These are phyloP conservation scores for Combretum micranthum DNA, from an alignment of 345 rosid genomes.

Conservation along the genomic window DNA sequence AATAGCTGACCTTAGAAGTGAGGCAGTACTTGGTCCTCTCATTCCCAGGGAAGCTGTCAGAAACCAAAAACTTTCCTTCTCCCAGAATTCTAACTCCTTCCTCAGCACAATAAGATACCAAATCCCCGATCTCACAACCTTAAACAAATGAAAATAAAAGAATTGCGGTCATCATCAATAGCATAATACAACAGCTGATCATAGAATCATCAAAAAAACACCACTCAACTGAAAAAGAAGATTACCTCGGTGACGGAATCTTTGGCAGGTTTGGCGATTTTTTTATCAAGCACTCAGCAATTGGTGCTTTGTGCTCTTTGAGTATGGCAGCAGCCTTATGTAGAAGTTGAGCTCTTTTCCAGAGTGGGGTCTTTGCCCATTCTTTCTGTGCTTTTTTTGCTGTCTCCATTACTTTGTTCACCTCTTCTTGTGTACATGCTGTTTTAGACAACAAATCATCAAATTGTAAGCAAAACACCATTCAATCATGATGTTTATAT, in stretches of 20 bases:
- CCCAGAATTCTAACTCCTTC: constrained; percentile 95
- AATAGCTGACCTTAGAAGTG: constrained; percentile 63
- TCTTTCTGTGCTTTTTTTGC: constrained; percentile 79
- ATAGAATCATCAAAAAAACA: neutral
- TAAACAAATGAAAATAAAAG: constrained; percentile 1
- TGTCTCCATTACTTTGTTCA: constrained; percentile 75
- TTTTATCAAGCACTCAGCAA: constrained; percentile 91
- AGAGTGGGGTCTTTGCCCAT: constrained; percentile 95
- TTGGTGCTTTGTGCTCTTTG: constrained; percentile 73
- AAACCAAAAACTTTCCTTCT: constrained; percentile 83
- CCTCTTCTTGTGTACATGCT: constrained; percentile 98
- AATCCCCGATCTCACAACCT: constrained; percentile 99
- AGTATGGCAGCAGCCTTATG: constrained; percentile 92
- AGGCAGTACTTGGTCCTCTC: constrained; percentile 98
- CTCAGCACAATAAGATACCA: constrained; percentile 87
- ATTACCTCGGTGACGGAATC: constrained; percentile 82
- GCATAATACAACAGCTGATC: neutral
- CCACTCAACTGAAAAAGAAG: neutral
- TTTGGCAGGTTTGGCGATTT: constrained; percentile 98
- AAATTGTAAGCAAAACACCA: neutral
- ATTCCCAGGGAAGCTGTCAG: constrained; percentile 97
- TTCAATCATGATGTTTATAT: neutral
- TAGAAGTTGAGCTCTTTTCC: constrained; percentile 98
- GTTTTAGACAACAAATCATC: constrained; percentile 5
- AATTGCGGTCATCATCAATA: neutral